phyloP scores from a whole-genome alignment of 2,329 filamentous ascomycete species.

The Camillea tinctor region DNA sequence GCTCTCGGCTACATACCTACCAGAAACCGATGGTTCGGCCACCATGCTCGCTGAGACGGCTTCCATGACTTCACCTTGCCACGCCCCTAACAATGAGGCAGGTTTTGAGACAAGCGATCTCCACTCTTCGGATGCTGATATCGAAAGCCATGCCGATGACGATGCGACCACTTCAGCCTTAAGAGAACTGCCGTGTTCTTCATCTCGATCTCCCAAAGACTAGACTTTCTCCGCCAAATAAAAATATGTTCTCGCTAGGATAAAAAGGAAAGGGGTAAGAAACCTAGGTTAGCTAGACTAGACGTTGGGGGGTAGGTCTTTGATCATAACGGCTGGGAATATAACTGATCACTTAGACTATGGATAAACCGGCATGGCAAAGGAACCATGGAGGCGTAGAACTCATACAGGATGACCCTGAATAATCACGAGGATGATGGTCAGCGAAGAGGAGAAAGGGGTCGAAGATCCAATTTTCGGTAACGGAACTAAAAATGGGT shows the following conservation, averaged over 20 bases:
- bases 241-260: constrained; percentile 2
- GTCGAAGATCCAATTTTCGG: background rate
- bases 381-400: background rate
- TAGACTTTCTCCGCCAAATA: background rate
- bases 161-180: constrained; percentile 12
- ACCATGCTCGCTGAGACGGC: constrained; percentile 15
- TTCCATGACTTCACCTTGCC: constrained; percentile 22
- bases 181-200: background rate
- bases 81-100: constrained; percentile 11
- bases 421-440: background rate
- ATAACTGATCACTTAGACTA: background rate
- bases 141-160: constrained; percentile 29
- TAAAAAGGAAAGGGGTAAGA: constrained; percentile 1
- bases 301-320: background rate
- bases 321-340: background rate
- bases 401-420: background rate
- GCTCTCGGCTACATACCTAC: constrained; percentile 7
- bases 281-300: background rate
- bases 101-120: constrained; percentile 26
- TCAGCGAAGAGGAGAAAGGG: background rate
- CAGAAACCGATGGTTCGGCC: constrained; percentile 6
- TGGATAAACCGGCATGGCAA: background rate
- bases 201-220: background rate
- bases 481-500: background rate
- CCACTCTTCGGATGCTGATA: constrained; percentile 30